A percentile compares a stretch with the other conserved stretches of the same genome.
phyloP scores from a whole-genome alignment of 177 flowering plant species.

The Telopea speciosissima region DNA sequence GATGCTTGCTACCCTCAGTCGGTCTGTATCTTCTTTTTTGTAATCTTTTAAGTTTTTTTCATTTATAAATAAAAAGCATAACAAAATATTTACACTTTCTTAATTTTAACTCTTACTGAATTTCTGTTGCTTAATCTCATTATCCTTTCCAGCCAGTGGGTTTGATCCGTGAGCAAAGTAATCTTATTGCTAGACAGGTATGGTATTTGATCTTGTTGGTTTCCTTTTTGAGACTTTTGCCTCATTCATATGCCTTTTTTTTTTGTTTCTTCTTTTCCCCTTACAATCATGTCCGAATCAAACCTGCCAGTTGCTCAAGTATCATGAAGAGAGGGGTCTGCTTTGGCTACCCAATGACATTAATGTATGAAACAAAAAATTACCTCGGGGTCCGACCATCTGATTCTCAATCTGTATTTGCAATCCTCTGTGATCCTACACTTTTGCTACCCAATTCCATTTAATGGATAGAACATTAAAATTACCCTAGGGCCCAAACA shows the following conservation, averaged over 20 bases:
- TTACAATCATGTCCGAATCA: background rate
- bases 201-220: slow-evolving; percentile 1
- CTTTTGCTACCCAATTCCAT: too few relatives aligned
- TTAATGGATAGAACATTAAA: too few relatives aligned
- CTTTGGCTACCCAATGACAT: too few relatives aligned
- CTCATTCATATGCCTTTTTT: too few relatives aligned
- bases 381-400: too few relatives aligned
- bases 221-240: background rate
- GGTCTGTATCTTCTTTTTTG: slow-evolving; percentile 34
- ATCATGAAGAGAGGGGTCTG: too few relatives aligned
- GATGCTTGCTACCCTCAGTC: slow-evolving; percentile 78
- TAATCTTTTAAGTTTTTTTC: slow-evolving; percentile 2
- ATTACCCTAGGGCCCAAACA: too few relatives aligned
- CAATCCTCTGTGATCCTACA: too few relatives aligned
- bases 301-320: too few relatives aligned
- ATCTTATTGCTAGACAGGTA: slow-evolving; percentile 79
- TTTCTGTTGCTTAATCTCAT: slow-evolving; percentile 12
- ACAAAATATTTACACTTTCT: background rate
- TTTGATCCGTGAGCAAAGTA: slow-evolving; percentile 83
- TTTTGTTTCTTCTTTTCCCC: background rate
- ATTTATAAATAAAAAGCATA: background rate
- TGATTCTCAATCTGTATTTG: too few relatives aligned
- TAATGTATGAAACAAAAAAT: too few relatives aligned
- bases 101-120: background rate
- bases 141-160: slow-evolving; percentile 75